Base-by-base conservation (phyloP, 768 basidiomycete species). In the Sporobolomyces phaffii region DNA sequence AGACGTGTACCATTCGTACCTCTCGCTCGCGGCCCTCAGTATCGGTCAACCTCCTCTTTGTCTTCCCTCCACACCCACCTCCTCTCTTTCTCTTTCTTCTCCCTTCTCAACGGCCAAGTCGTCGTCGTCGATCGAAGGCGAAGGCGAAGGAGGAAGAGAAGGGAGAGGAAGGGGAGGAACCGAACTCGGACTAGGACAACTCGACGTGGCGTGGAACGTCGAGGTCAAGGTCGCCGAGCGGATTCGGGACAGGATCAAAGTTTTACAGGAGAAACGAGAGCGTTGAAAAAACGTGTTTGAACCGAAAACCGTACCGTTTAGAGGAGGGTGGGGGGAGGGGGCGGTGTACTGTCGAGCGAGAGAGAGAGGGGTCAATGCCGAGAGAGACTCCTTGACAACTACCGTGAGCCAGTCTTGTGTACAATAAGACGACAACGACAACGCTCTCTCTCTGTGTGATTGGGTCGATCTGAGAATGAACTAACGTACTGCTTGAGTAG, bases 1-100 rank as follows among this genome's bases (percentile, higher is more conserved):
- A 88, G 94, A 99, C 79, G 91, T 94, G 0, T 94, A 91, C 75
- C 94, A 99, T 73, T 96, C 93, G 0, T 98, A 97, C 76, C 81
- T 97, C 34, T 85, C 90, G 3, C 79, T 96, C 40, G 92, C 94
- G 0, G 87, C 89, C 0, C 73, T 93, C 24, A 81, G 90, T 2
- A 81, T 93, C 33, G 65, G 52, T 18, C 41, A 62, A 36, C 52
- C 41, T 31, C 40, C 2, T 52, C 33, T 7, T 52, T 24, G 18
- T 33, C 51, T 10, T n/a, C 14, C 51, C 49, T 11, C 8, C 14
- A 15, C 49, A 28, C 8, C 49, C 49, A 13, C 17, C 48, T 33
- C 29, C 48, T 15, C 14, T 7, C 31, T 26, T 26, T 15, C 48
- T 17, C 17, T 17, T 17, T 38, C 48, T 6, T 13, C 48, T 10